phyloP scores from a whole-genome alignment of 805 yeast genomes.

The Wickerhamomyces strasburgensis region DNA sequence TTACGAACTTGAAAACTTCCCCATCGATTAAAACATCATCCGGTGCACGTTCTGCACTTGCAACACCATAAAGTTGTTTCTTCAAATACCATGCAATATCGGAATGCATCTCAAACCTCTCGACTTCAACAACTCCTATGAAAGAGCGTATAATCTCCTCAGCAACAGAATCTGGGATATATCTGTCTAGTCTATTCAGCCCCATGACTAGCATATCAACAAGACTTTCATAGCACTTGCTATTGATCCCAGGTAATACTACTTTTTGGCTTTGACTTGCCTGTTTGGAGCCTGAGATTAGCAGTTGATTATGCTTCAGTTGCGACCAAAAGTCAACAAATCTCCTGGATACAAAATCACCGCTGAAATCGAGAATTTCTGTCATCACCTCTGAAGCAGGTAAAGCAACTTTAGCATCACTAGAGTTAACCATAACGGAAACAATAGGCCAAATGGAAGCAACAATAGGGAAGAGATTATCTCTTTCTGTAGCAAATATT shows the following conservation, averaged over 20 bases:
- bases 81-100: conserved; percentile 25
- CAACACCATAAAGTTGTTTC: conserved; percentile 11
- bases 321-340: conserved; percentile 43
- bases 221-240: conserved; percentile 16
- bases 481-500: conserved; percentile 44
- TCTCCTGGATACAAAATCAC: conserved; percentile 42
- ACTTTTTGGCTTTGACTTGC: conserved; percentile 6
- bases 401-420: conserved; percentile 26
- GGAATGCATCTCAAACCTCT: conserved; percentile 16
- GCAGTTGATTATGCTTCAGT: conserved; percentile 11
- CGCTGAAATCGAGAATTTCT: conserved; percentile 32
- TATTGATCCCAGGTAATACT: conserved; percentile 21
- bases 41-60: conserved; percentile 1
- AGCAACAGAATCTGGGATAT: conserved; percentile 18
- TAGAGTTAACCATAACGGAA: conserved; percentile 12
- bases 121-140: conserved; percentile 16
- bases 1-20: conserved; percentile 4
- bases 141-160: conserved; percentile 20
- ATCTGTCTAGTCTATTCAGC: conserved; percentile 18
- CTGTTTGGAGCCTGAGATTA: conserved; percentile 11
- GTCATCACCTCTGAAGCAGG: conserved; percentile 26
- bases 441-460: conserved; percentile 52
- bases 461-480: conserved; percentile 42
- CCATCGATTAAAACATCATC: conserved; percentile 6
- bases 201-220: conserved; percentile 20